A percentile compares a stretch with the other conserved stretches of the same genome.
phyloP scores from a whole-genome alignment of 2,329 filamentous ascomycete genomes.

The Celoporthe dispersa region DNA sequence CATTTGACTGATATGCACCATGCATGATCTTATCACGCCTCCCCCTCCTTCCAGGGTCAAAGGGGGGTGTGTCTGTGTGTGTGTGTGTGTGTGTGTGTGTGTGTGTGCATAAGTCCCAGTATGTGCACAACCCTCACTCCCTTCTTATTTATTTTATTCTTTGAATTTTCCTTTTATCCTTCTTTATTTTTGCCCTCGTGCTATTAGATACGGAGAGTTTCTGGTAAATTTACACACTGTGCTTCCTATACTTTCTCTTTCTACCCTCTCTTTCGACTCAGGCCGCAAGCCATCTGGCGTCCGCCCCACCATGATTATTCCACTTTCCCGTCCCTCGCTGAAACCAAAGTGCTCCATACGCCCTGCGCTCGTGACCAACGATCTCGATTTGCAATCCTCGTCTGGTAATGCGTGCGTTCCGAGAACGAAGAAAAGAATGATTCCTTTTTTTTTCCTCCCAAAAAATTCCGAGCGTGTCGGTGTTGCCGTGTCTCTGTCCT shows the following conservation, averaged over 20 bases:
- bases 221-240: not conserved
- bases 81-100: no score
- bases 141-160: not conserved
- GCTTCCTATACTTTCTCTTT: not conserved
- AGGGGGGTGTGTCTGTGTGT: not conserved
- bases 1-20: not conserved
- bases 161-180: not conserved
- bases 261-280: not conserved
- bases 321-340: conserved; percentile 12
- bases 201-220: not conserved
- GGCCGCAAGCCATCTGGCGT: not conserved
- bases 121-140: not conserved
- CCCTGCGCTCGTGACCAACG: conserved; percentile 19
- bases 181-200: not conserved
- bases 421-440: not conserved
- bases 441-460: not conserved
- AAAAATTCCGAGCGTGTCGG: not conserved
- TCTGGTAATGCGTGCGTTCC: not conserved
- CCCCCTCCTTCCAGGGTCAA: not conserved
- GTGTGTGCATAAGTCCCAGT: not conserved
- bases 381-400: conserved; percentile 7
- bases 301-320: conserved; percentile 14
- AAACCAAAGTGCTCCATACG: conserved; percentile 18
- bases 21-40: conserved; percentile 13
- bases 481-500: not conserved